Base-by-base conservation (phyloP, 225 moss, liverwort and hornwort species). In the Pseudoscleropodium purum region DNA sequence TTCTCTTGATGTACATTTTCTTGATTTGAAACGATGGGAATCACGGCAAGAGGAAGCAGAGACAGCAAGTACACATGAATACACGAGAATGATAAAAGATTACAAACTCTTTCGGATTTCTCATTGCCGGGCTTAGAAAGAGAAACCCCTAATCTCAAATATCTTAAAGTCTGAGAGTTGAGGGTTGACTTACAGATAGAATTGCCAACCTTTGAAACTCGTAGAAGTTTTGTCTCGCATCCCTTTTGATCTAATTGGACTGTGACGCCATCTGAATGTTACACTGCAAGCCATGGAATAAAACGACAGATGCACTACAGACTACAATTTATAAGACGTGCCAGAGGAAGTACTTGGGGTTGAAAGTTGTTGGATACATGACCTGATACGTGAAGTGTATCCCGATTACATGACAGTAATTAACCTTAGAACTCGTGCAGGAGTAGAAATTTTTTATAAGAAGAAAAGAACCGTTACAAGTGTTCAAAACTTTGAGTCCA, bases 1-100 rank as follows among this genome's bases (percentile, higher is more conserved):
- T 92, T 57, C 85, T 92, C 37, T 47, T 88, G 54, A 8, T 92
- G 47, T 90, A 92, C 70, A 86, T 90, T 85, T 76, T 70, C 47
- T 54, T 92, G 45, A 68, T 90, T 75, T 92, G 75, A 92, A 86
- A 64, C 47, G 85, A 52, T 52, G 75, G 54, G 60, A 90, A 52
- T 77, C 72, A 75, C 75, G 68, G 49, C 30, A 41, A 62, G 60
- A 62, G 52, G 37, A 45, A 39, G 54, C 74, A 88, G 49, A 67
- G 43, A 82, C 45, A 45, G 52, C 62, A 82, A 81, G 76, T 52
- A 82, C 89, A 59, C 63, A 87, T 47, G 66, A 74, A 41, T 31
- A 60, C 51, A 86, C 37, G 37, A 79, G 33, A 79, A 64, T 84
- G 91, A 70, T 30, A 37, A 84, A 84, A 89, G 61, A 56, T 66